Conservation (phyloP, 192 early-diverging fungal species). For the Coemansia sp. region DNA sequence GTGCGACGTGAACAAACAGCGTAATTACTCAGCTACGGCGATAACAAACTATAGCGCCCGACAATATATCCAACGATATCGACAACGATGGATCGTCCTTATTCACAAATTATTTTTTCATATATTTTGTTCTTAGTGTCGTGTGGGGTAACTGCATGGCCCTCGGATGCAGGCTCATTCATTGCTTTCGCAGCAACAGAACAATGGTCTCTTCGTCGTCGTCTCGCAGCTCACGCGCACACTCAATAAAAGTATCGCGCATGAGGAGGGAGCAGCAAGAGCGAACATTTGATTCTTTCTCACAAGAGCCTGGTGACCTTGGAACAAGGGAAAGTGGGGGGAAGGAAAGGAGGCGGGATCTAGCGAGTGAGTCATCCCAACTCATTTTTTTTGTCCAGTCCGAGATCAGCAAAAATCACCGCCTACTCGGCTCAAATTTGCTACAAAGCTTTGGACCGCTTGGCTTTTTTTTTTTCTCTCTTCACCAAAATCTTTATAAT, state of each 20-base stretch:
- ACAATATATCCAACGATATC: background rate
- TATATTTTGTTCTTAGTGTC: background rate
- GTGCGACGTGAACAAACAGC: constrained; percentile 4
- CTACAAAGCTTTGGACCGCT: background rate
- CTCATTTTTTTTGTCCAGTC: too few relatives aligned
- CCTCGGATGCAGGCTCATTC: constrained; percentile 1
- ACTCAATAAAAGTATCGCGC: background rate
- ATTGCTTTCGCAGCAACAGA: background rate
- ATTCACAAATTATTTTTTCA: background rate
- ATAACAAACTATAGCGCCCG: background rate
- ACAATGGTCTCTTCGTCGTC: background rate
- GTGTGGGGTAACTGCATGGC: constrained; percentile 5
- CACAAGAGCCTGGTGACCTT: too few relatives aligned
- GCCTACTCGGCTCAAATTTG: background rate
- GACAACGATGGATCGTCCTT: background rate
- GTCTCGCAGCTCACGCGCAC: constrained; percentile 6
- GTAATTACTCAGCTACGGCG: background rate
- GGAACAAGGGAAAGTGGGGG: background rate
- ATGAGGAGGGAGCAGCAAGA: background rate
- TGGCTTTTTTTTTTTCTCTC: background rate
- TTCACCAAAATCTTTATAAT: background rate
- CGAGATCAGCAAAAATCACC: background rate
- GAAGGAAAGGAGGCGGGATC: background rate
- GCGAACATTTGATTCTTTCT: background rate
- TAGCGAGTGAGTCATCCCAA: background rate